Evolutionary conservation across 352 stramenopile genomes (phyloP).

Genomic region (Globisporangium heterothallicum): DNA sequence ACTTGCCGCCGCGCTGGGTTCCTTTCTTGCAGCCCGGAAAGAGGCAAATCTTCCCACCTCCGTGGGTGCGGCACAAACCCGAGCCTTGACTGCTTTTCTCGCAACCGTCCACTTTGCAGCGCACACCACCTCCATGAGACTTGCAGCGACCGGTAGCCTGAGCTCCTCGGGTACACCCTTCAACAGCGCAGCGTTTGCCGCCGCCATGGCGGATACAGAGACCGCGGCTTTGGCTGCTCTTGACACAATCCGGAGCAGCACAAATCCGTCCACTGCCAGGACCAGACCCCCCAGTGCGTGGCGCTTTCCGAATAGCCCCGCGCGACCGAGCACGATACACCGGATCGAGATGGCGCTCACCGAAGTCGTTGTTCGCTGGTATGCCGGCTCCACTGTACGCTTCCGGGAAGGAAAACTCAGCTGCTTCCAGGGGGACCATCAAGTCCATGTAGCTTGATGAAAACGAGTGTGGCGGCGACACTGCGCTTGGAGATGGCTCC

Average conservation of each 20-base stretch:
- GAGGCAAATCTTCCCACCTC: slow-evolving; percentile 45
- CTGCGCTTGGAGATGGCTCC: too few relatives aligned
- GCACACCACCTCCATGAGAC: slow-evolving; percentile 34
- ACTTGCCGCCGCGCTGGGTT: slow-evolving; percentile 41
- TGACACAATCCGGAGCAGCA: slow-evolving; percentile 21
- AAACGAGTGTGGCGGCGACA: not conserved
- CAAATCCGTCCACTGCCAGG: slow-evolving; percentile 15
- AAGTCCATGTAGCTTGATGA: not conserved
- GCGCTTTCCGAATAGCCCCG: not conserved
- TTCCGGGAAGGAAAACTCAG: not conserved
- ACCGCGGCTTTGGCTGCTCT: slow-evolving; percentile 30
- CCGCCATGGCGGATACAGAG: slow-evolving; percentile 78
- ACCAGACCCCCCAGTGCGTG: not conserved
- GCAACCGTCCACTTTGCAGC: slow-evolving; percentile 38
- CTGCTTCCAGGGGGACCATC: slow-evolving; percentile 2
- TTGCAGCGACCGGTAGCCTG: slow-evolving; percentile 46
- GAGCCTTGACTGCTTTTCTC: slow-evolving; percentile 35
- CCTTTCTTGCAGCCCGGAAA: slow-evolving; percentile 46
- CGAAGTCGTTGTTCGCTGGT: not conserved
- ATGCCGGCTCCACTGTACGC: not conserved
- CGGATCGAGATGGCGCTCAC: not conserved
- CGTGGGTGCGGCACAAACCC: slow-evolving; percentile 43
- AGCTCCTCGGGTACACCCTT: slow-evolving; percentile 34
- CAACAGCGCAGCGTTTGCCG: slow-evolving; percentile 59
- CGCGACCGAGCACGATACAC: not conserved